Evolutionary conservation across 192 early-diverging fungal species (phyloP).

Genomic region (Ambispora gerdemannii): DNA sequence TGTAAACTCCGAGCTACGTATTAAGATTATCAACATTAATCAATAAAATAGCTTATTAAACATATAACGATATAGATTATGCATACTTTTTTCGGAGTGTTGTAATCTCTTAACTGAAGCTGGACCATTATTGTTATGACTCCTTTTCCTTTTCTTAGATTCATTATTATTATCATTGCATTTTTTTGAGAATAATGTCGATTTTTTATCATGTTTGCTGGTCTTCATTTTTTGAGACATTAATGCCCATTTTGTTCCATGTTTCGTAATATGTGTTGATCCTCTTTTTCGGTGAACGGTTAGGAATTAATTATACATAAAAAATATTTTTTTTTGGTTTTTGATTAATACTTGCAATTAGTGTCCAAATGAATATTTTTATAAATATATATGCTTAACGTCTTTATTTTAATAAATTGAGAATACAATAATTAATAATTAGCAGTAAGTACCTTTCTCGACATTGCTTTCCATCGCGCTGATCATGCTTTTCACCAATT

Average conservation of each 20-base stretch:
- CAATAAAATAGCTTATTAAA: no score
- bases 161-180: no score
- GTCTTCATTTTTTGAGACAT: conserved; percentile 22
- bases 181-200: conserved; percentile 30
- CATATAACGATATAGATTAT: no score
- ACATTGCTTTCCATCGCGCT: conserved; percentile 32
- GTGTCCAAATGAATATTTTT: neutral
- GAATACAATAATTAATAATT: no score
- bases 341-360: neutral
- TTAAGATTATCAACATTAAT: no score
- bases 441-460: conserved; percentile 33
- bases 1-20: no score
- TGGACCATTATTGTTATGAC: no score
- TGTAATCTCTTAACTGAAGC: no score
- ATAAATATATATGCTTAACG: neutral
- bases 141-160: no score
- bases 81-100: no score
- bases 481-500: conserved; percentile 18
- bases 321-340: no score
- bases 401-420: neutral
- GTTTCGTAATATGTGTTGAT: conserved; percentile 14
- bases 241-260: conserved; percentile 25
- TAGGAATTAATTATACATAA: conserved; percentile 17
- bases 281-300: conserved; percentile 19
- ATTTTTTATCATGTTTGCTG: conserved; percentile 29